These are phyloP conservation scores for Physcomitrium patens DNA, from an alignment of 225 moss, liverwort and hornwort species.

Conservation along the genomic window DNA sequence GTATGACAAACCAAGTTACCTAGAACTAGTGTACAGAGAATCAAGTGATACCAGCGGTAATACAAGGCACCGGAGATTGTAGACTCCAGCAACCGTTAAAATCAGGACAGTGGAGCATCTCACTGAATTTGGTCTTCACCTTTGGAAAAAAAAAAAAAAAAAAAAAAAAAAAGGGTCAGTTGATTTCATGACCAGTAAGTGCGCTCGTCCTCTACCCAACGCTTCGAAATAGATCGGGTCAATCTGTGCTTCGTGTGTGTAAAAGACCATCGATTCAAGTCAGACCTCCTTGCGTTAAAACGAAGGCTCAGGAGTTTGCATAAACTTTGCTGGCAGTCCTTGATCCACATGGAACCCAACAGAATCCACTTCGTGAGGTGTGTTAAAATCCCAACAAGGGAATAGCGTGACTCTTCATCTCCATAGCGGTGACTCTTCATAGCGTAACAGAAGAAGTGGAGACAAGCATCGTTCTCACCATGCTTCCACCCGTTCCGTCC, in stretches of 20 bases:
- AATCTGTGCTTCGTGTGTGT: conserved; percentile 25
- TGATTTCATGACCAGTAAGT: conserved; percentile 21
- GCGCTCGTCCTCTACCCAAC: conserved; percentile 12
- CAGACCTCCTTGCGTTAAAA: conserved; percentile 2
- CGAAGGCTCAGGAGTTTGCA: conserved; percentile 18
- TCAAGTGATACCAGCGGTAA: no score
- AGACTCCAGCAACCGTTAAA: no score
- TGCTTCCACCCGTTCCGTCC: conserved; percentile 90
- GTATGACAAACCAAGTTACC: no score
- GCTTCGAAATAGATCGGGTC: conserved; percentile 21
- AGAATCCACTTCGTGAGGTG: conserved; percentile 26
- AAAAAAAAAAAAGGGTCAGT: conserved; percentile 27
- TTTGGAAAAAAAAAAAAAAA: no score
- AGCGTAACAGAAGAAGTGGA: conserved; percentile 16
- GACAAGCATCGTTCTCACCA: conserved; percentile 61
- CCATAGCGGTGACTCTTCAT: no score
- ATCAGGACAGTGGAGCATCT: no score
- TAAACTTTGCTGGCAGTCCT: conserved; percentile 14
- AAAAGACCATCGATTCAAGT: conserved; percentile 24
- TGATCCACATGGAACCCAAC: conserved; percentile 22
- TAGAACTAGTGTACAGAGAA: no score
- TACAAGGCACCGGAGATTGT: no score
- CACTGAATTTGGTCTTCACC: conserved; percentile 17
- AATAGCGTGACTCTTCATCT: conserved; percentile 19
- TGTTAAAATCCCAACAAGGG: conserved; percentile 22